Percentiles rank a stretch among this genome's conserved stretches.
phyloP scores from a whole-genome alignment of 768 basidiomycete species.

The Cyclocybe cylindracea region DNA sequence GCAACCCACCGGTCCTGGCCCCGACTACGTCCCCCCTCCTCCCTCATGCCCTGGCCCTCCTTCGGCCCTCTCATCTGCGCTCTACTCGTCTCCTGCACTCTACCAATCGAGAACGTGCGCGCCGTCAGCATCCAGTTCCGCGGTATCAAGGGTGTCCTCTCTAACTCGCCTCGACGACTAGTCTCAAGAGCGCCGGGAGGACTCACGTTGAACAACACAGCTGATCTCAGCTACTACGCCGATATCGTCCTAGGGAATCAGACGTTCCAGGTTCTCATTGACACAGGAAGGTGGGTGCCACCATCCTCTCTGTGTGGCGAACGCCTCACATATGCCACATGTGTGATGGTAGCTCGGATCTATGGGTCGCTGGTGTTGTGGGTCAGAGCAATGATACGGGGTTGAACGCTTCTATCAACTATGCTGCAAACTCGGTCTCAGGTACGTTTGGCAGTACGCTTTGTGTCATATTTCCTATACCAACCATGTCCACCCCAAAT shows the following conservation, averaged over 20 bases:
- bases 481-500: background rate
- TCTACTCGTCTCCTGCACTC: background rate
- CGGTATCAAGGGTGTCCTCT: background rate
- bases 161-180: background rate
- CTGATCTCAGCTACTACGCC: conserved; percentile 40
- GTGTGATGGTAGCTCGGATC: conserved; percentile 51
- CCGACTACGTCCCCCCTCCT: background rate
- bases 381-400: conserved; percentile 38
- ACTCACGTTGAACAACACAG: conserved; percentile 27
- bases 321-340: background rate
- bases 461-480: background rate
- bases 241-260: conserved; percentile 38
- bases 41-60: conserved; percentile 4
- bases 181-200: background rate
- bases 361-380: conserved; percentile 56
- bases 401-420: conserved; percentile 40
- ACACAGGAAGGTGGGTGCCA: conserved; percentile 45
- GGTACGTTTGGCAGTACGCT: conserved; percentile 33
- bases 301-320: background rate
- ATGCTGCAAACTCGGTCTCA: conserved; percentile 53
- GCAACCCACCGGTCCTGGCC: background rate
- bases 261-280: conserved; percentile 39
- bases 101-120: background rate
- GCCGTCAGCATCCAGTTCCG: conserved; percentile 8
- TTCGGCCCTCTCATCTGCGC: conserved; percentile 1